These are phyloP conservation scores for Plasmodium ovale DNA, from an alignment of 169 alveolate species.

Conservation along the genomic window DNA sequence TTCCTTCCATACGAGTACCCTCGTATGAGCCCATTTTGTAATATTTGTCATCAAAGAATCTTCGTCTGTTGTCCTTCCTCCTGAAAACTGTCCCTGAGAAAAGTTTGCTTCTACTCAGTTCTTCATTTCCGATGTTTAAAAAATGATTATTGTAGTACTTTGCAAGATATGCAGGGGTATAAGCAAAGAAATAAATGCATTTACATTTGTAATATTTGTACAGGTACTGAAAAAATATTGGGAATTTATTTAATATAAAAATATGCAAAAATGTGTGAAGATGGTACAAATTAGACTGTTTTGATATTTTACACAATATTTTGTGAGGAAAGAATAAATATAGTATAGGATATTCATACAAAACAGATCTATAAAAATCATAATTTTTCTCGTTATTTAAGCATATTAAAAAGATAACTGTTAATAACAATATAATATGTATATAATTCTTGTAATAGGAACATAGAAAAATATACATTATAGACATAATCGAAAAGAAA, in stretches of 20 bases:
- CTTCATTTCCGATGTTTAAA: neutral
- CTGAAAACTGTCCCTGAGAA: neutral
- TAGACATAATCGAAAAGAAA: conserved; percentile 44
- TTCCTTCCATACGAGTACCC: no score
- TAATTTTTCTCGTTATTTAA: conserved; percentile 67
- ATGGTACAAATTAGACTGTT: conserved; percentile 52
- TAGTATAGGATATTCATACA: conserved; percentile 57
- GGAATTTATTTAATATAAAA: conserved; percentile 50
- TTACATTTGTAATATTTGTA: conserved; percentile 53
- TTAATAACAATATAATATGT: conserved; percentile 39
- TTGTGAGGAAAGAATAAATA: conserved; percentile 61
- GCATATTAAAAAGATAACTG: conserved; percentile 18
- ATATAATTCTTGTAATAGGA: conserved; percentile 58
- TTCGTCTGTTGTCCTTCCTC: neutral
- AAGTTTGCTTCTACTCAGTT: neutral
- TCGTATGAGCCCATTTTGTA: no score
- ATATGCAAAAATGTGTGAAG: conserved; percentile 63
- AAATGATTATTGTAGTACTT: conserved; percentile 36
- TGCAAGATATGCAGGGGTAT: conserved; percentile 49
- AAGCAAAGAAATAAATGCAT: conserved; percentile 53
- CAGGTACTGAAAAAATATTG: conserved; percentile 54
- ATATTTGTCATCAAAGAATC: neutral
- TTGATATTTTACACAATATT: conserved; percentile 53
- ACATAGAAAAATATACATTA: conserved; percentile 47
- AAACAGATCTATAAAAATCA: conserved; percentile 29